A percentile compares a stretch with the other conserved stretches of the same genome.
phyloP scores from a whole-genome alignment of 495 filamentous ascomycete genomes.

The Astrothelium macrocarpum region DNA sequence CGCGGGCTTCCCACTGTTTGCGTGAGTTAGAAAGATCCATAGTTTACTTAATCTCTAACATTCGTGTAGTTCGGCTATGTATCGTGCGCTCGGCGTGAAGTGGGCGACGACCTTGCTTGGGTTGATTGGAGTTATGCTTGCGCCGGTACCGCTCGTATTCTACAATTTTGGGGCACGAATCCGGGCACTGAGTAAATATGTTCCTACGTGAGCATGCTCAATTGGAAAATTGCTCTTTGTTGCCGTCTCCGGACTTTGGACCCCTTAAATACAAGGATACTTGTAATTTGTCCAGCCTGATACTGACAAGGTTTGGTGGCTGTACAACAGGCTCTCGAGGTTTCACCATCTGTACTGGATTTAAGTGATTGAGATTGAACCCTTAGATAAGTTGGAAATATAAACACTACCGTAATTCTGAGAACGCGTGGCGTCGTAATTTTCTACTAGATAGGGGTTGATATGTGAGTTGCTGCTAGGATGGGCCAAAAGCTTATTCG shows the following conservation, averaged over 20 bases:
- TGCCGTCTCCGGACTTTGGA: not conserved
- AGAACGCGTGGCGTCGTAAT: too few species aligned
- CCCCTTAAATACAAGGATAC: too few species aligned
- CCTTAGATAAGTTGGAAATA: too few species aligned
- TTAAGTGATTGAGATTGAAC: too few species aligned
- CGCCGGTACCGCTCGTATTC: conserved; percentile 60
- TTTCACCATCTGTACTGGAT: too few species aligned
- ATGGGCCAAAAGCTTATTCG: too few species aligned
- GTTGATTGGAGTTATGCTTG: conserved; percentile 51
- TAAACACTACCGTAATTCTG: too few species aligned
- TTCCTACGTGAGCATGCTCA: not conserved
- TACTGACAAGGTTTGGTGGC: too few species aligned
- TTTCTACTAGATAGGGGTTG: too few species aligned
- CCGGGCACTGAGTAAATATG: conserved; percentile 5
- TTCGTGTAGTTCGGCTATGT: conserved; percentile 13
- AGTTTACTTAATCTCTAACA: not conserved
- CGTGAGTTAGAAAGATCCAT: not conserved
- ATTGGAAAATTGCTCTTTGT: not conserved
- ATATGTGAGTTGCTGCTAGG: too few species aligned
- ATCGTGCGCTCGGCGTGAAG: conserved; percentile 46
- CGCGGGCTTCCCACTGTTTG: conserved; percentile 34
- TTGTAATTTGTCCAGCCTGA: too few species aligned
- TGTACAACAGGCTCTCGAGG: too few species aligned
- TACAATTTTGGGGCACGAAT: conserved; percentile 55
- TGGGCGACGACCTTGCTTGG: conserved; percentile 56